Percentiles rank a stretch among this genome's conserved stretches.
Evolutionary conservation across 495 filamentous ascomycete species (phyloP).

Genomic region (Aspergillus affinis): DNA sequence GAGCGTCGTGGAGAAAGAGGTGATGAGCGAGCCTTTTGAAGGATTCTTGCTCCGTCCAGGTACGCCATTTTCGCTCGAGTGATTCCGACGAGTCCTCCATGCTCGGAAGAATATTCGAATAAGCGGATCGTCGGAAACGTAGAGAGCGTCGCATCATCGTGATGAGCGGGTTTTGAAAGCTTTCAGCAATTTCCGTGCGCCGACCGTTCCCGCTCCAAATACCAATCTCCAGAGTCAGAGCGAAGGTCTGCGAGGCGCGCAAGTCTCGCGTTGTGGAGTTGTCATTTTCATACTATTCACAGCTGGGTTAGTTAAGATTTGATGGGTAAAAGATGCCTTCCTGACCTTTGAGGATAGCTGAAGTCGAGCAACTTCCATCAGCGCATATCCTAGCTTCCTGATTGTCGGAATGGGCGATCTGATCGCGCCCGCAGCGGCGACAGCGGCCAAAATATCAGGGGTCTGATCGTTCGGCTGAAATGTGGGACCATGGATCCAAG

Average conservation of each 20-base stretch:
- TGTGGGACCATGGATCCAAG: constrained; percentile 59
- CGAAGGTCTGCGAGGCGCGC: constrained; percentile 53
- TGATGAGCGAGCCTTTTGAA: constrained; percentile 59
- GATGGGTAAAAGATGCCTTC: not conserved
- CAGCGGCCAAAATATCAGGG: constrained; percentile 55
- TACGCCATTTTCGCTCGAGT: constrained; percentile 57
- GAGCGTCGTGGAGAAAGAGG: constrained; percentile 56
- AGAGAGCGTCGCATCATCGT: constrained; percentile 49
- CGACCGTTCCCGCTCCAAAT: constrained; percentile 67
- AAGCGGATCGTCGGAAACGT: constrained; percentile 39
- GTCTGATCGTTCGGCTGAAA: constrained; percentile 50
- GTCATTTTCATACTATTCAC: constrained; percentile 55
- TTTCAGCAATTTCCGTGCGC: constrained; percentile 69
- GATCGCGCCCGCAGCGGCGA: constrained; percentile 57
- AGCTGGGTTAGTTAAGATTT: not conserved
- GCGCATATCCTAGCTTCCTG: constrained; percentile 60
- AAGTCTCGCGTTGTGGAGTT: constrained; percentile 56
- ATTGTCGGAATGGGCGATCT: constrained; percentile 54
- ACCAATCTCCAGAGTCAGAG: constrained; percentile 56
- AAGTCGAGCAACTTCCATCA: constrained; percentile 59
- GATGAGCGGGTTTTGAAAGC: constrained; percentile 50
- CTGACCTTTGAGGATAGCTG: constrained; percentile 48
- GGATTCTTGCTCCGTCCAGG: constrained; percentile 56
- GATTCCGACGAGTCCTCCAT: constrained; percentile 45
- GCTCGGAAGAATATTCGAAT: constrained; percentile 41